Percentiles rank a stretch among this genome's conserved stretches.
Evolutionary conservation across 179 eudicot species (phyloP).

Genomic region (Sideroxylon spinosum): DNA sequence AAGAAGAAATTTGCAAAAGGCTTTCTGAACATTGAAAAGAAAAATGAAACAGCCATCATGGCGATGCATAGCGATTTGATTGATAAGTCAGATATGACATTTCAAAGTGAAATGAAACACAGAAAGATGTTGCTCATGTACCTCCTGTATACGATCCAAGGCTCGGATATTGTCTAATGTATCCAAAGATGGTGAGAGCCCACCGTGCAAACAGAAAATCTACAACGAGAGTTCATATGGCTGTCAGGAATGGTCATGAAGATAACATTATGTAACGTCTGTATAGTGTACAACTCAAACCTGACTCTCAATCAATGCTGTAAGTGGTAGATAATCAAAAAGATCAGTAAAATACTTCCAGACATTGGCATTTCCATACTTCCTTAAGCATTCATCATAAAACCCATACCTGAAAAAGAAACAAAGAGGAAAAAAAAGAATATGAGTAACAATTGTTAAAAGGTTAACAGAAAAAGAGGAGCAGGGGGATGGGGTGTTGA

Average conservation of each 20-base stretch:
- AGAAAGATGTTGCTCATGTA: slow-evolving; percentile 13
- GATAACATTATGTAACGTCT: neutral
- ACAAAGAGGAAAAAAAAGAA: neutral
- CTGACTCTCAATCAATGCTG: slow-evolving; percentile 94
- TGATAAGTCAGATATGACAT: neutral
- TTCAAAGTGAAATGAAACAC: neutral
- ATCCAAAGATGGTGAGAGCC: slow-evolving; percentile 89
- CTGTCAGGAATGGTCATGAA: neutral
- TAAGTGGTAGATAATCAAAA: slow-evolving; percentile 84
- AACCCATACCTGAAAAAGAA: slow-evolving; percentile 60
- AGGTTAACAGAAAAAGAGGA: too few relatives aligned
- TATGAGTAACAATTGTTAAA: neutral
- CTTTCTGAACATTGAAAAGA: neutral
- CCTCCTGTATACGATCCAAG: slow-evolving; percentile 91
- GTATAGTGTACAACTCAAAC: slow-evolving; percentile 29
- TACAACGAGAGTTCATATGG: slow-evolving; percentile 19
- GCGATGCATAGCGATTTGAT: neutral
- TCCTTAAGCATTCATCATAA: slow-evolving; percentile 90
- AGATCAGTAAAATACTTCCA: slow-evolving; percentile 91
- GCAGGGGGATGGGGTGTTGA: too few relatives aligned
- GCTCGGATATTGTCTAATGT: slow-evolving; percentile 88
- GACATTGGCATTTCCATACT: slow-evolving; percentile 90
- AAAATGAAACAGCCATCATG: neutral
- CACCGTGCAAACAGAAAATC: slow-evolving; percentile 91
- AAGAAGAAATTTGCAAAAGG: neutral